Evolutionary conservation across 2,329 filamentous ascomycete genomes (phyloP).

Genomic region (Colletotrichum kahawae): DNA sequence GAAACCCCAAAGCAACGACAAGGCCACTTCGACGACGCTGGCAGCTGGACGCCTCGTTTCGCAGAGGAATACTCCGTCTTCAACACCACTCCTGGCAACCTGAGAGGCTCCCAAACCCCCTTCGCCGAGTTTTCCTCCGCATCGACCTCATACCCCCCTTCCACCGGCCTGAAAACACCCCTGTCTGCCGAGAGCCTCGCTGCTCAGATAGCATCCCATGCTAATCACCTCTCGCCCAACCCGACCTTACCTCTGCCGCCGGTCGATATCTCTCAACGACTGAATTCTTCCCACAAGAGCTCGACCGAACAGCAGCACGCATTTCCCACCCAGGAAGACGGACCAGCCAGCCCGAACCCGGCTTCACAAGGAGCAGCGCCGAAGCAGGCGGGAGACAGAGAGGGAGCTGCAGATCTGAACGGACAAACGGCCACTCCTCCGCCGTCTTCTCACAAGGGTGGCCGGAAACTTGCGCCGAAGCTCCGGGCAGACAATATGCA

Average conservation of each 20-base stretch:
- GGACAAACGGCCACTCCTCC: slow-evolving; percentile 65
- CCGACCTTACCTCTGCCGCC: slow-evolving; percentile 60
- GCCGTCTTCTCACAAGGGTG: slow-evolving; percentile 59
- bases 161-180: slow-evolving; percentile 51
- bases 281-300: slow-evolving; percentile 62
- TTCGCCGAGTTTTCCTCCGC: slow-evolving; percentile 49
- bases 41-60: slow-evolving; percentile 65
- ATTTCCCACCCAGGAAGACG: slow-evolving; percentile 33
- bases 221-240: slow-evolving; percentile 63
- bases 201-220: slow-evolving; percentile 63
- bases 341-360: slow-evolving; percentile 24
- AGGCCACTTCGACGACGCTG: slow-evolving; percentile 52
- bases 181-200: slow-evolving; percentile 55
- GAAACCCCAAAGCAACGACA: slow-evolving; percentile 59
- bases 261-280: slow-evolving; percentile 62
- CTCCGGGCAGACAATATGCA: slow-evolving; percentile 56
- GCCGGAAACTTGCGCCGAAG: slow-evolving; percentile 59
- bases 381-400: slow-evolving; percentile 53
- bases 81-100: slow-evolving; percentile 66
- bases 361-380: slow-evolving; percentile 36
- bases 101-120: slow-evolving; percentile 49
- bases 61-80: slow-evolving; percentile 71
- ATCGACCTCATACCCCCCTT: slow-evolving; percentile 39
- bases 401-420: slow-evolving; percentile 40
- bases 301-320: slow-evolving; percentile 36